These are phyloP conservation scores for Huntiella decipiens DNA, from an alignment of 2,329 filamentous ascomycete genomes.

Conservation along the genomic window DNA sequence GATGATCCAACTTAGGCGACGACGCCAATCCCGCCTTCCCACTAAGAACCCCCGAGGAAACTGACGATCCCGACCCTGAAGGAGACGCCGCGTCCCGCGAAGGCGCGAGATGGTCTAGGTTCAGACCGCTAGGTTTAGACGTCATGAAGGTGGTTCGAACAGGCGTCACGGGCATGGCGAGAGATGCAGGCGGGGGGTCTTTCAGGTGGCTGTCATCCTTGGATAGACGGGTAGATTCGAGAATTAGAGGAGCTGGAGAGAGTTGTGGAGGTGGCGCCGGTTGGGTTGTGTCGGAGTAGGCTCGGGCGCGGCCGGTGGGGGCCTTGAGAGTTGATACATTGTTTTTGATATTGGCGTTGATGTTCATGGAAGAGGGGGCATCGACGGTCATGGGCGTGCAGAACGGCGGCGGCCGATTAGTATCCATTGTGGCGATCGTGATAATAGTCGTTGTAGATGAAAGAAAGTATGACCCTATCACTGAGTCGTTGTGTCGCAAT, in stretches of 20 bases:
- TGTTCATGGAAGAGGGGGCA: background rate
- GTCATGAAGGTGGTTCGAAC: conserved; percentile 41
- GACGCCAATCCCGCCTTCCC: conserved; percentile 29
- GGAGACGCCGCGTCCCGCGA: conserved; percentile 6
- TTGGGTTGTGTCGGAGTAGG: conserved; percentile 9
- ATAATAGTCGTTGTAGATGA: too few species aligned
- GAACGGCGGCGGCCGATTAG: background rate
- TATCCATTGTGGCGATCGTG: conserved; percentile 1
- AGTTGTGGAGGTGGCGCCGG: conserved; percentile 30
- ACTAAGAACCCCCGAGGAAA: background rate
- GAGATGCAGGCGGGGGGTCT: conserved; percentile 14
- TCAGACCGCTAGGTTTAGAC: conserved; percentile 23
- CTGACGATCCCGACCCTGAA: background rate
- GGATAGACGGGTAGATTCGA: conserved; percentile 33
- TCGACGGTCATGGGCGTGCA: conserved; percentile 1
- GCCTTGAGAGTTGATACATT: background rate
- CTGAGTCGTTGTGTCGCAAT: too few species aligned
- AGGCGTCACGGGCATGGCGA: conserved; percentile 45
- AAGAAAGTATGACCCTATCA: too few species aligned
- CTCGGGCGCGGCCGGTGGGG: conserved; percentile 4
- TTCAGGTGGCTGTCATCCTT: conserved; percentile 48
- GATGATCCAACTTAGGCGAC: conserved; percentile 67
- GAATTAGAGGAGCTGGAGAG: conserved; percentile 38
- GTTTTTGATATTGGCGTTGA: background rate
- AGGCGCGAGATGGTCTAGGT: background rate